Evolutionary conservation across 2,329 filamentous ascomycete species (phyloP).

Genomic region (Xylaria digitata): DNA sequence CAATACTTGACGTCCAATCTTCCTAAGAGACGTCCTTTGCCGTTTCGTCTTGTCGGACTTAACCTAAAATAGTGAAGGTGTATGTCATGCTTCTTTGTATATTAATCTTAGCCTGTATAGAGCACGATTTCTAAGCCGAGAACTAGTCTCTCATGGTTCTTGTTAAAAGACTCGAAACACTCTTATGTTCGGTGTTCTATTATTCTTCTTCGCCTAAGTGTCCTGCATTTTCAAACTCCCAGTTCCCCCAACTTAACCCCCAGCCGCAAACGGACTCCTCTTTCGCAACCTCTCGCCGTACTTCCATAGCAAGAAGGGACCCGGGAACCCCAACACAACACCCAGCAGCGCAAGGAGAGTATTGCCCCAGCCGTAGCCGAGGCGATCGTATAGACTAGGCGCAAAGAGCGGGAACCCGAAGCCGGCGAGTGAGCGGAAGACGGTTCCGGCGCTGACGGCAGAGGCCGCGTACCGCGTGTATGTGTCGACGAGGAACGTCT

Average conservation of each 20-base stretch:
- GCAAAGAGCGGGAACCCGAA: conserved; percentile 65
- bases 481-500: conserved; percentile 60
- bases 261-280: conserved; percentile 51
- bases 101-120: background rate
- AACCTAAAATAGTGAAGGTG: background rate
- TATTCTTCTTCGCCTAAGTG: background rate
- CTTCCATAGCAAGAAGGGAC: conserved; percentile 58
- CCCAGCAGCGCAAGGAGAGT: conserved; percentile 61
- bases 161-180: background rate
- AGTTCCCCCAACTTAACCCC: conserved; percentile 27
- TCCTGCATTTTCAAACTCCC: background rate
- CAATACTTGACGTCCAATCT: background rate
- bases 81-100: background rate
- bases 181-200: background rate
- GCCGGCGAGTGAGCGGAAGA: conserved; percentile 61
- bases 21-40: background rate
- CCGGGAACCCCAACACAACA: conserved; percentile 62
- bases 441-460: conserved; percentile 57
- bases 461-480: conserved; percentile 60
- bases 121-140: background rate
- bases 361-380: conserved; percentile 62
- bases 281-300: conserved; percentile 54
- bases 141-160: background rate
- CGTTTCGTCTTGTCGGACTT: background rate
- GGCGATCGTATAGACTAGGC: conserved; percentile 56